phyloP scores from a whole-genome alignment of 164 flowering plant species.

The Euptelea pleiosperma region DNA sequence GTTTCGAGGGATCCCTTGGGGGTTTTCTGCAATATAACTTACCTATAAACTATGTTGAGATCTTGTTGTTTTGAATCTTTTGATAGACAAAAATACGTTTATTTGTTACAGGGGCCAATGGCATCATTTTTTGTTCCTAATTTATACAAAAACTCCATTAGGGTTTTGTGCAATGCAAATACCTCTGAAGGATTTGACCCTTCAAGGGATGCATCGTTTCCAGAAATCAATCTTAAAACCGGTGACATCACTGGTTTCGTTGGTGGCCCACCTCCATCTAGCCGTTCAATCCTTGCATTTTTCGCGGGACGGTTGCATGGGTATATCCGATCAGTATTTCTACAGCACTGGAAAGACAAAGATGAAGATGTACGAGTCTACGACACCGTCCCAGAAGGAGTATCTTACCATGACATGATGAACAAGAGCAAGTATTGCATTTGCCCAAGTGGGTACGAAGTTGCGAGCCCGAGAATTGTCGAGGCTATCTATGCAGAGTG shows the following conservation, averaged over 20 bases:
- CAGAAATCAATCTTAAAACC: constrained; percentile 14
- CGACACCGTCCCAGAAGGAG: constrained; percentile 5
- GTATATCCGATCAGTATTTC: not conserved
- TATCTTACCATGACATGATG: constrained; percentile 17
- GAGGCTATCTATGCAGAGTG: constrained; percentile 18
- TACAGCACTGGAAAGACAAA: constrained; percentile 18
- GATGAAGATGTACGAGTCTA: constrained; percentile 13
- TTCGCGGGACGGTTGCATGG: constrained; percentile 14
- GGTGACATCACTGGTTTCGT: constrained; percentile 8
- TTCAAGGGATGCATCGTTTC: constrained; percentile 14
- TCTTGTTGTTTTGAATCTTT: no score
- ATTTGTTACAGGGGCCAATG: constrained; percentile 10
- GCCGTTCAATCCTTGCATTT: constrained; percentile 7
- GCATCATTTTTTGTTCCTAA: constrained; percentile 12
- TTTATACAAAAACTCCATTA: constrained; percentile 10
- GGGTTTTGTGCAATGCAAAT: constrained; percentile 19
- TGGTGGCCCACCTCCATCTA: constrained; percentile 13
- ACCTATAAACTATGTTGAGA: no score
- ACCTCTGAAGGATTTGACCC: constrained; percentile 17
- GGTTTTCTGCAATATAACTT: no score
- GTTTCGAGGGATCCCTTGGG: no score
- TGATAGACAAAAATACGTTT: no score
- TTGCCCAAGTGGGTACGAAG: constrained; percentile 24
- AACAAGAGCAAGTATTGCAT: constrained; percentile 20
- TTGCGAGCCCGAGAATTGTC: constrained; percentile 20